Evolutionary conservation across 164 flowering plant species (phyloP).

Genomic region (Piper betle): DNA sequence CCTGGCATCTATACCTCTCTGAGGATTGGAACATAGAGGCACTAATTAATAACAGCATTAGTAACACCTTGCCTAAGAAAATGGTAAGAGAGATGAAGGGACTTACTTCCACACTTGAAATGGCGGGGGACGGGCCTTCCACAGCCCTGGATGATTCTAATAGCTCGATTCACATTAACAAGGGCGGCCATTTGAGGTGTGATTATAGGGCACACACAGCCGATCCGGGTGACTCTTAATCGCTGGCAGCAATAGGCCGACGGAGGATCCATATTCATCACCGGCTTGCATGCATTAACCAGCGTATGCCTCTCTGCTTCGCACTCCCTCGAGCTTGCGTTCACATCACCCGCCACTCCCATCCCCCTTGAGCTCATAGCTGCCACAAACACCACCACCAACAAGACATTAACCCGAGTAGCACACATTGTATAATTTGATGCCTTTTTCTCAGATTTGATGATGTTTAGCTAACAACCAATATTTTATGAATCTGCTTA

Average conservation of each 20-base stretch:
- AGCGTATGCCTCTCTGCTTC: background rate
- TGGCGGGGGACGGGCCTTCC: constrained; percentile 6
- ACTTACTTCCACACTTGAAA: constrained; percentile 6
- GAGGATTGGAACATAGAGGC: too few relatives aligned
- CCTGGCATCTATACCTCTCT: too few relatives aligned
- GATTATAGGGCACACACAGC: constrained; percentile 17
- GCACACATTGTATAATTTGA: too few relatives aligned
- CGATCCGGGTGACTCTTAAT: constrained; percentile 8
- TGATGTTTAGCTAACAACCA: too few relatives aligned
- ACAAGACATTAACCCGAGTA: background rate
- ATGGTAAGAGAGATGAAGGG: background rate
- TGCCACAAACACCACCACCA: constrained; percentile 1
- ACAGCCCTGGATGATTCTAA: constrained; percentile 2
- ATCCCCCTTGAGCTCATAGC: background rate
- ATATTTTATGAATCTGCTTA: too few relatives aligned
- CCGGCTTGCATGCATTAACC: constrained; percentile 10
- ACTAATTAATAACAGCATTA: too few relatives aligned
- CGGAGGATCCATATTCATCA: constrained; percentile 11
- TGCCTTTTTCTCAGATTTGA: too few relatives aligned
- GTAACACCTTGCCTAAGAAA: too few relatives aligned
- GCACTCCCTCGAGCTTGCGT: background rate
- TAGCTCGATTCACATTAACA: constrained; percentile 10
- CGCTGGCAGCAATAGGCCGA: constrained; percentile 15
- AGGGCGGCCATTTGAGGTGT: constrained; percentile 22
- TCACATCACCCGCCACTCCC: background rate